Evolutionary conservation across 2,329 filamentous ascomycete genomes (phyloP).

Genomic region (Diplocarpon rosae): DNA sequence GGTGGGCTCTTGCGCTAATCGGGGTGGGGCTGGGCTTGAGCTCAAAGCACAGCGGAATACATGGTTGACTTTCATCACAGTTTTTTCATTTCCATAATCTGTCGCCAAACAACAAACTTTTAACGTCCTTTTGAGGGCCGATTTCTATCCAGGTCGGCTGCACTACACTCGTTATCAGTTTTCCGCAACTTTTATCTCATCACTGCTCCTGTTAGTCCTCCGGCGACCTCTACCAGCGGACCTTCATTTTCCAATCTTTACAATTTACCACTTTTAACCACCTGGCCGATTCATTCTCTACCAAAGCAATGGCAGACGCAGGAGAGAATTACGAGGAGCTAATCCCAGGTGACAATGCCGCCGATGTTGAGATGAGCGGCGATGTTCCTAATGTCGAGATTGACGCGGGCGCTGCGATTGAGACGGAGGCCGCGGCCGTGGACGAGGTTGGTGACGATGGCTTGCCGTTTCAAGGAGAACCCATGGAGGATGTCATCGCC

Average conservation of each 20-base stretch:
- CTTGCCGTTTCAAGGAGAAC: slow-evolving; percentile 17
- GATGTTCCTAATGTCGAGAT: slow-evolving; percentile 22
- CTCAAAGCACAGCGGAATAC: no score
- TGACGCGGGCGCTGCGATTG: slow-evolving; percentile 6
- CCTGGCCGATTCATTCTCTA: background rate
- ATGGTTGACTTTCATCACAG: no score
- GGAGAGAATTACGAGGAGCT: slow-evolving; percentile 11
- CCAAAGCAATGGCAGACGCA: slow-evolving; percentile 15
- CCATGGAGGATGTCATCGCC: slow-evolving; percentile 14
- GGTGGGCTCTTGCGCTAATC: no score
- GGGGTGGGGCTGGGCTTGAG: no score
- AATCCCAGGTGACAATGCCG: slow-evolving; percentile 9
- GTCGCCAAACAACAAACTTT: no score
- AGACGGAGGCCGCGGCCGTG: background rate
- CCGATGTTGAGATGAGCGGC: slow-evolving; percentile 23
- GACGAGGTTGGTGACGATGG: slow-evolving; percentile 8
- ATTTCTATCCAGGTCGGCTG: no score
- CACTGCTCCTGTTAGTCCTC: background rate
- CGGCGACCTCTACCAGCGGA: background rate
- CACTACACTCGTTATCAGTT: no score
- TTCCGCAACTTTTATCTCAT: background rate
- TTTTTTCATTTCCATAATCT: no score
- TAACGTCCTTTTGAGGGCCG: no score
- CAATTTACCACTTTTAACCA: background rate
- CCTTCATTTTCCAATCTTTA: no score